Base-by-base conservation (phyloP, 139 green algal genomes). In the Coelastrella sp. region DNA sequence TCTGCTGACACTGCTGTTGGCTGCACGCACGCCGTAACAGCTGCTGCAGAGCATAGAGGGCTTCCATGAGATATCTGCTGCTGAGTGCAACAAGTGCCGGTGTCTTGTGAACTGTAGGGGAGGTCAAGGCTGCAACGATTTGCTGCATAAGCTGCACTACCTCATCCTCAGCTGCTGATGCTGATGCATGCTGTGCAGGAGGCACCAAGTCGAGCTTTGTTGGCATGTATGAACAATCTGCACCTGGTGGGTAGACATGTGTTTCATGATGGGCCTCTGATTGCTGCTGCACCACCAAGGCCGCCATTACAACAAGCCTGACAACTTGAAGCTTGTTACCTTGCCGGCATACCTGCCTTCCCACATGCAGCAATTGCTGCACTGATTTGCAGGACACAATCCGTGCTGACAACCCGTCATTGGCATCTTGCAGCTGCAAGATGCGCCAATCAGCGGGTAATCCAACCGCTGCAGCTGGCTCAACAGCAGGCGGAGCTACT, bases 261-360 rank as follows among this genome's bases (percentile, higher is more conserved):
- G 1, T 27, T 30, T 41, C 7, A 9, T 27, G 27, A 2, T 71
- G 62, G 27, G 5, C 17, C 59, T 32, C 17, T 32, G 21, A 19
- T 19, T 67, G 59, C 11, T 17, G 62, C 62, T 38, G 30, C 11
- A 25, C 3, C 0, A 79, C 32, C 41, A 79, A n/a, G 15, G 71
- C 71, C 17, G 71, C 25, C 71, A 43, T 79, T 0, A 62, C 25
- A 15, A 37, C 27, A 4, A 79, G 45, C 9, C 71, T 50, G 2
- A 43, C 71, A 7, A 37, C 40, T 15, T 79, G 71, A n/a, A 37
- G n/a, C 71, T 79, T 79, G 71, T 51, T 79, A 11, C 41, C 71
- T 11, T 35, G 43, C 9, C 34, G 51, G n/a, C n/a, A 5, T 1
- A 79, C 34, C 32, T 45, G 9, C 3, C 9, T 38, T 41, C n/a